These are phyloP conservation scores for Diophrys sp. DNA, from an alignment of 73 alveolate species.

Conservation along the genomic window DNA sequence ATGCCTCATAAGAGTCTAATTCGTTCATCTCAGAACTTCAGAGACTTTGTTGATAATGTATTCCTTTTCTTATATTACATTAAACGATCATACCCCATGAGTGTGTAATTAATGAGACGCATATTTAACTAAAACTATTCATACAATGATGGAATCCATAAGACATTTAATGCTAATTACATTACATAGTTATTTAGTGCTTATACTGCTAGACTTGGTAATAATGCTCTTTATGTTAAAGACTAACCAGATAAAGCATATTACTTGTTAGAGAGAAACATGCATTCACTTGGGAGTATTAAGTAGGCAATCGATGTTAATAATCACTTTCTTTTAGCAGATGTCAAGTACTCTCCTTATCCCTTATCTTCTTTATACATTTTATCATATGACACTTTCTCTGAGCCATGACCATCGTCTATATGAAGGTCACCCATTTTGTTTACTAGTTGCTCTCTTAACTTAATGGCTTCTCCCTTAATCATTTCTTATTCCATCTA, in stretches of 20 bases:
- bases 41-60: background rate
- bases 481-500: conserved; percentile 28
- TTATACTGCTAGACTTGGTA: background rate
- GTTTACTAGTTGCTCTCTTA: conserved; percentile 14
- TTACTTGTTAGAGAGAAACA: background rate
- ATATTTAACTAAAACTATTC: too few relatives aligned
- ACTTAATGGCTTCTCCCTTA: conserved; percentile 10
- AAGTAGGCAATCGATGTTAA: background rate
- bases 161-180: background rate
- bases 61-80: too few relatives aligned
- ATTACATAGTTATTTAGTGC: background rate
- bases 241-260: background rate
- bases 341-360: too few relatives aligned
- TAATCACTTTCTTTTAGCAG: too few relatives aligned
- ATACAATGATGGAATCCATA: background rate
- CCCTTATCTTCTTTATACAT: background rate
- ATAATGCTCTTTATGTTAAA: background rate
- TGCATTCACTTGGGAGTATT: background rate
- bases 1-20: too few relatives aligned
- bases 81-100: background rate
- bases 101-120: background rate
- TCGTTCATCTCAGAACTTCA: background rate
- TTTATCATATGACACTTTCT: background rate
- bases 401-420: background rate
- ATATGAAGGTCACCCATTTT: background rate